Conservation (phyloP, 2,329 filamentous ascomycete genomes). For the Keithomyces neogunnii region DNA sequence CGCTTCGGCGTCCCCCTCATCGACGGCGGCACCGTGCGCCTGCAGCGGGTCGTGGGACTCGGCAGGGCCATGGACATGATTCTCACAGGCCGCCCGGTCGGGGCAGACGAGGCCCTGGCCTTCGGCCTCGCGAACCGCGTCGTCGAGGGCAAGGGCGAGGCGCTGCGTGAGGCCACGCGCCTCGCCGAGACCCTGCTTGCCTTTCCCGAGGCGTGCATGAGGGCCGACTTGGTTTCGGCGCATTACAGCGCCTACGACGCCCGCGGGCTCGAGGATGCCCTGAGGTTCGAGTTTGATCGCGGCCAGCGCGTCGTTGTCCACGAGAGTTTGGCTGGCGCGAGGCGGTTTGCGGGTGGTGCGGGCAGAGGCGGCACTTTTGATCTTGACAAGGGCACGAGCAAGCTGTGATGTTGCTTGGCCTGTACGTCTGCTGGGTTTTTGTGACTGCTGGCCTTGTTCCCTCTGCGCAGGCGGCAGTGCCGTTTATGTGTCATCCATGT, state of each 20-base stretch:
- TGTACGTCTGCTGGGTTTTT: background rate
- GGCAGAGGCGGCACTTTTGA: slow-evolving; percentile 8
- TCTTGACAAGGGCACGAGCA: background rate
- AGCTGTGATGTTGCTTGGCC: background rate
- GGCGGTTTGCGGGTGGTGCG: slow-evolving; percentile 7
- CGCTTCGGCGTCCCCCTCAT: slow-evolving; percentile 19
- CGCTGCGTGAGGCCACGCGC: slow-evolving; percentile 36
- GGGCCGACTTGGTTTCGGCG: slow-evolving; percentile 35
- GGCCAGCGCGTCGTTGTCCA: slow-evolving; percentile 31
- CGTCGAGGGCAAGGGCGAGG: slow-evolving; percentile 37
- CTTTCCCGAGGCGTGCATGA: slow-evolving; percentile 46
- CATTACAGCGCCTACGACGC: slow-evolving; percentile 44
- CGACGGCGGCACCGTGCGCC: slow-evolving; percentile 39
- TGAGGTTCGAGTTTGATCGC: slow-evolving; percentile 37
- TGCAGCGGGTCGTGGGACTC: slow-evolving; percentile 42
- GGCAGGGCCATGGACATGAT: slow-evolving; percentile 49
- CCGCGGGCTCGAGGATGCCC: slow-evolving; percentile 38
- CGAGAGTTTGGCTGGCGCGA: slow-evolving; percentile 28
- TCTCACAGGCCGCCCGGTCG: slow-evolving; percentile 41
- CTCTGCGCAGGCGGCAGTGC: too few species aligned
- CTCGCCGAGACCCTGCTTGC: slow-evolving; percentile 36
- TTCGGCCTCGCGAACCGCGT: slow-evolving; percentile 47
- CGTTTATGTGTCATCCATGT: too few species aligned
- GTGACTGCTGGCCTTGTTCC: background rate
- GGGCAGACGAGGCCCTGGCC: slow-evolving; percentile 37